Percentiles rank a stretch among this genome's conserved stretches.
Conservation (phyloP, 2,329 filamentous ascomycete species). For the Dactylellina cionopaga region DNA sequence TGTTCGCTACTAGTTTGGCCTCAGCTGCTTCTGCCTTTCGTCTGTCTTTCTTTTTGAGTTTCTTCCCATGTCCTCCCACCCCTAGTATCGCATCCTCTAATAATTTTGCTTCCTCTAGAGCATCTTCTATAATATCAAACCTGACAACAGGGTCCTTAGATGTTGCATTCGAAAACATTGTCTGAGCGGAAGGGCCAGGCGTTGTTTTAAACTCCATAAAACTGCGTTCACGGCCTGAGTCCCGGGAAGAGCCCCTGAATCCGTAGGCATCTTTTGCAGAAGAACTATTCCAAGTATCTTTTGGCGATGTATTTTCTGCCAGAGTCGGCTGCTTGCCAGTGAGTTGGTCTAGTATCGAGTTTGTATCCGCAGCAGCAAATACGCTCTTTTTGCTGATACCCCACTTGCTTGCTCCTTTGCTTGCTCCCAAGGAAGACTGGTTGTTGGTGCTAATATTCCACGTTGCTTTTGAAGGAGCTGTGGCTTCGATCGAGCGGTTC, state of each 20-base stretch:
- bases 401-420: constrained; percentile 17
- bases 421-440: neutral
- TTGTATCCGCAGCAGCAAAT: constrained; percentile 32
- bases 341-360: constrained; percentile 37
- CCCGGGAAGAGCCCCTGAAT: neutral
- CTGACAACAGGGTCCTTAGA: too few relatives aligned
- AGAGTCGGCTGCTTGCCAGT: constrained; percentile 7
- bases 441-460: neutral
- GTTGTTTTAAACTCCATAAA: constrained; percentile 3
- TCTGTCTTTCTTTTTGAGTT: constrained; percentile 49
- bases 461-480: too few relatives aligned
- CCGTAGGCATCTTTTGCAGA: neutral
- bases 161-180: constrained; percentile 13
- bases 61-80: constrained; percentile 17
- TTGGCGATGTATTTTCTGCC: neutral
- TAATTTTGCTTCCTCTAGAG: constrained; percentile 53
- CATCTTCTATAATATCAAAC: constrained; percentile 54
- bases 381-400: constrained; percentile 43
- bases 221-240: neutral
- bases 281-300: neutral
- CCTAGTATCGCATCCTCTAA: constrained; percentile 53
- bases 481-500: too few relatives aligned
- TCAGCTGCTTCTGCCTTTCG: constrained; percentile 49
- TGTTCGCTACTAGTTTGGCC: neutral
- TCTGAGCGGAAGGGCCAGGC: neutral